Conservation (phyloP, 1,284 basidiomycete species). For the Puccinia coronata region DNA sequence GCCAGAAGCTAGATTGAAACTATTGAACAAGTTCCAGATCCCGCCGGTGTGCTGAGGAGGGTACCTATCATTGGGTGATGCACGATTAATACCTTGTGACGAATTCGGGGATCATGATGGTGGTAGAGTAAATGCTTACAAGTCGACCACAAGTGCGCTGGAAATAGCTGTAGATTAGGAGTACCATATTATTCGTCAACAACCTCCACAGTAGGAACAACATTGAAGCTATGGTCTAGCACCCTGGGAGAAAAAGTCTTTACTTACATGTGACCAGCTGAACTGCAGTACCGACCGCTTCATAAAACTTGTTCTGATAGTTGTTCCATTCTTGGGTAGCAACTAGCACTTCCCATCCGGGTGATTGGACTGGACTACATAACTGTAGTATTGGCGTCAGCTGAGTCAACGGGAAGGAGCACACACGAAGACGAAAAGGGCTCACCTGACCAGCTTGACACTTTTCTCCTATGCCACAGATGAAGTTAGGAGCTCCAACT, state of each 20-base stretch:
- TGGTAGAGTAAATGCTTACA: neutral
- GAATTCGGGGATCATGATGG: too few relatives aligned
- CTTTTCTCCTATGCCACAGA: constrained; percentile 40
- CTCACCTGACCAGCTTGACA: constrained; percentile 33
- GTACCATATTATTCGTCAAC: neutral
- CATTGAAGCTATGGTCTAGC: neutral
- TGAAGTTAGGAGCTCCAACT: constrained; percentile 34
- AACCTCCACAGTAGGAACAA: neutral
- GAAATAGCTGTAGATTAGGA: constrained; percentile 21
- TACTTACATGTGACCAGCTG: constrained; percentile 40
- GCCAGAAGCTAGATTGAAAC: constrained; percentile 22
- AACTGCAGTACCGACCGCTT: constrained; percentile 36
- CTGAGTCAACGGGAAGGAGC: neutral
- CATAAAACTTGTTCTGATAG: constrained; percentile 38
- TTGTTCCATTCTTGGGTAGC: constrained; percentile 46
- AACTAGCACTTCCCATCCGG: constrained; percentile 35
- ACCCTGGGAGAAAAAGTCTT: neutral
- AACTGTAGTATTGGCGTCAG: neutral
- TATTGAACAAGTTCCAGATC: constrained; percentile 33
- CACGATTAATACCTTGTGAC: too few relatives aligned
- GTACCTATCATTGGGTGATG: constrained; percentile 22
- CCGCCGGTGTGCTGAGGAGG: constrained; percentile 18
- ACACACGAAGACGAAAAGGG: neutral
- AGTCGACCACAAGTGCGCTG: constrained; percentile 28
- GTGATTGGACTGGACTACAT: constrained; percentile 33